Percentiles rank a stretch among this genome's conserved stretches.
Conservation (phyloP, 441 rosid genomes). For the Macaranga tanarius region DNA sequence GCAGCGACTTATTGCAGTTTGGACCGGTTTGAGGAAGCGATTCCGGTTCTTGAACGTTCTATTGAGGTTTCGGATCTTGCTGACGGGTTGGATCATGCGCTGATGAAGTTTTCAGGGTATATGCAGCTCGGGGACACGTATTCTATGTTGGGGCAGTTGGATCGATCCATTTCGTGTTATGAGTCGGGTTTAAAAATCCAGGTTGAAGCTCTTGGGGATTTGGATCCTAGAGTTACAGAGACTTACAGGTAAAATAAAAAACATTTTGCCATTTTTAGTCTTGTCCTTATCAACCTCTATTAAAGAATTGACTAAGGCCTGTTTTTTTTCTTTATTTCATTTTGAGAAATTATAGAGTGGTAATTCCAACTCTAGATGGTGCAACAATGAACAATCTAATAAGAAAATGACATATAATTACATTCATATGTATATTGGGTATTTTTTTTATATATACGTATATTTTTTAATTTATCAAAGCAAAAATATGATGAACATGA, state of each 20-base stretch:
- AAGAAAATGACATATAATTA: no score
- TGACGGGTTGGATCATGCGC: slow-evolving; percentile 38
- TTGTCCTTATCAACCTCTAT: neutral
- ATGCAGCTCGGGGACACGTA: slow-evolving; percentile 65
- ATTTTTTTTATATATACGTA: no score
- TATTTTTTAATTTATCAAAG: no score
- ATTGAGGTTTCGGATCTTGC: slow-evolving; percentile 33
- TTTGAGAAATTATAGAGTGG: no score
- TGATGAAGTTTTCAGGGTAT: slow-evolving; percentile 53
- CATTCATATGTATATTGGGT: no score
- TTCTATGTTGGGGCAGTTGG: slow-evolving; percentile 49
- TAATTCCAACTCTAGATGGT: no score
- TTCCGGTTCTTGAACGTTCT: slow-evolving; percentile 52
- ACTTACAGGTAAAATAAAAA: slow-evolving; percentile 40
- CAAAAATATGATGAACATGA: no score
- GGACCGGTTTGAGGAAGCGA: slow-evolving; percentile 51
- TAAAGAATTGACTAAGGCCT: neutral
- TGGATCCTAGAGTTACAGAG: slow-evolving; percentile 53
- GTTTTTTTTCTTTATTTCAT: no score
- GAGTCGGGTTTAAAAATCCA: slow-evolving; percentile 51
- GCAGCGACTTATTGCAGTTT: slow-evolving; percentile 57
- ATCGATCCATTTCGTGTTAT: slow-evolving; percentile 50
- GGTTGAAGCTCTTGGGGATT: slow-evolving; percentile 44
- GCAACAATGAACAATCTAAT: no score
- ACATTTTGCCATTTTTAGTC: neutral